These are phyloP conservation scores for Mycocentrospora acerina DNA, from an alignment of 2,329 filamentous ascomycete species.

Conservation along the genomic window DNA sequence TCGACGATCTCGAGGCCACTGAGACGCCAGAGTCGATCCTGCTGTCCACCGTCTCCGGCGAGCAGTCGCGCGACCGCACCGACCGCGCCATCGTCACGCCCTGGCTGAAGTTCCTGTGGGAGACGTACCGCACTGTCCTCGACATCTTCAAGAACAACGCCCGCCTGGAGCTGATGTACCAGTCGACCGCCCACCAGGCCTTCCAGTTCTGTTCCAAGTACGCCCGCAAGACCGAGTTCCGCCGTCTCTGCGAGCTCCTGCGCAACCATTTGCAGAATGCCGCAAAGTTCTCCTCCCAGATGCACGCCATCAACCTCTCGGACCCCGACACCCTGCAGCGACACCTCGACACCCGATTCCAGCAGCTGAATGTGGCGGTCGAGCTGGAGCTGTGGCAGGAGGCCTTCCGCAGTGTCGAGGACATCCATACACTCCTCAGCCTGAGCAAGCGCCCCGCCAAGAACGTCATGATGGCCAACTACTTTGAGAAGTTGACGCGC, in stretches of 20 bases:
- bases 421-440: slow-evolving; percentile 95
- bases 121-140: slow-evolving; percentile 96
- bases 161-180: slow-evolving; percentile 94
- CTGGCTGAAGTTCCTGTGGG: slow-evolving; percentile 99
- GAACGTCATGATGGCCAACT: slow-evolving; percentile 99
- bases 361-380: slow-evolving; percentile 96
- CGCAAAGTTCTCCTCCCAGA: slow-evolving; percentile 97
- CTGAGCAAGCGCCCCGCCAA: slow-evolving; percentile 97
- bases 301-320: slow-evolving; percentile 98
- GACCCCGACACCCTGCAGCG: slow-evolving; percentile 96
- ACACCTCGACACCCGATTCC: slow-evolving; percentile 95
- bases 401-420: slow-evolving; percentile 98
- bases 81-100: slow-evolving; percentile 97
- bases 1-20: slow-evolving; percentile 94
- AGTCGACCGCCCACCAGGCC: slow-evolving; percentile 95
- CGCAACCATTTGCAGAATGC: slow-evolving; percentile 99
- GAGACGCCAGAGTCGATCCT: slow-evolving; percentile 98
- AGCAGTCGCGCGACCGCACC: slow-evolving; percentile 95
- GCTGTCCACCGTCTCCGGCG: slow-evolving; percentile 93
- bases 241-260: slow-evolving; percentile 94
- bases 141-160: slow-evolving; percentile 99
- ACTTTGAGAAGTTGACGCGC: slow-evolving; percentile 98
- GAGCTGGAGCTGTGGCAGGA: slow-evolving; percentile 99
- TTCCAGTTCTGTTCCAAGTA: slow-evolving; percentile 99
- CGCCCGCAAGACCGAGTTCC: slow-evolving; percentile 98